These are phyloP conservation scores for Mycena sp. DNA, from an alignment of 1,284 basidiomycete genomes.

Conservation along the genomic window DNA sequence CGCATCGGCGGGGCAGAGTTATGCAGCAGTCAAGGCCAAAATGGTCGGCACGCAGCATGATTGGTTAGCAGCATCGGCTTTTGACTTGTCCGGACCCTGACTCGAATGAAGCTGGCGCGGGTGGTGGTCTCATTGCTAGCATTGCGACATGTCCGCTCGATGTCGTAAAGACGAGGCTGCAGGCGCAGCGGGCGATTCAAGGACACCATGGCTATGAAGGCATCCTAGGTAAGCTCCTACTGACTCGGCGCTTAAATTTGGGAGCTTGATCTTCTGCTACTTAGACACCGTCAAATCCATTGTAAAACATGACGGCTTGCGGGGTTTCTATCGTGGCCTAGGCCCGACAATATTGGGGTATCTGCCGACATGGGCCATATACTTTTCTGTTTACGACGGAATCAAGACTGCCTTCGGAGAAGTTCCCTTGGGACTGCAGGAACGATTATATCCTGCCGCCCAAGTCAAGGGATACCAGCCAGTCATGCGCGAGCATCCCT, in stretches of 20 bases:
- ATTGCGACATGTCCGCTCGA: constrained; percentile 97
- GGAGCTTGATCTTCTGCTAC: constrained; percentile 20
- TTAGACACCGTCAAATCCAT: constrained; percentile 80
- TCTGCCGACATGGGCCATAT: constrained; percentile 97
- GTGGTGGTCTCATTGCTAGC: constrained; percentile 90
- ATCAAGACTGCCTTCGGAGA: constrained; percentile 87
- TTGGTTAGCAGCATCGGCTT: constrained; percentile 54
- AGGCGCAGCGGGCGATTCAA: constrained; percentile 82
- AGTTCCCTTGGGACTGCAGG: constrained; percentile 57
- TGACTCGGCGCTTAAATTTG: not conserved
- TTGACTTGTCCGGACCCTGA: constrained; percentile 16
- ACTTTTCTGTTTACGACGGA: constrained; percentile 96
- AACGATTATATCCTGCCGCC: constrained; percentile 78
- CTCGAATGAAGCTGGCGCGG: constrained; percentile 72
- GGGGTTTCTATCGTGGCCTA: constrained; percentile 91
- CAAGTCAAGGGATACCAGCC: constrained; percentile 86
- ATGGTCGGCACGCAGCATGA: constrained; percentile 82
- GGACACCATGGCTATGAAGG: constrained; percentile 81
- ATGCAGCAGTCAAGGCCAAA: constrained; percentile 65
- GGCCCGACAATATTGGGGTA: constrained; percentile 97
- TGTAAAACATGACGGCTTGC: constrained; percentile 78
- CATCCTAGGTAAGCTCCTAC: constrained; percentile 65
- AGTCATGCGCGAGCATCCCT: constrained; percentile 77
- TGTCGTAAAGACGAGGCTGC: constrained; percentile 96
- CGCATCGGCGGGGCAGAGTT: constrained; percentile 69